A percentile compares a stretch with the other conserved stretches of the same genome.
These are phyloP conservation scores for Clathrospora elynae DNA, from an alignment of 2,329 filamentous ascomycete species.

Conservation along the genomic window DNA sequence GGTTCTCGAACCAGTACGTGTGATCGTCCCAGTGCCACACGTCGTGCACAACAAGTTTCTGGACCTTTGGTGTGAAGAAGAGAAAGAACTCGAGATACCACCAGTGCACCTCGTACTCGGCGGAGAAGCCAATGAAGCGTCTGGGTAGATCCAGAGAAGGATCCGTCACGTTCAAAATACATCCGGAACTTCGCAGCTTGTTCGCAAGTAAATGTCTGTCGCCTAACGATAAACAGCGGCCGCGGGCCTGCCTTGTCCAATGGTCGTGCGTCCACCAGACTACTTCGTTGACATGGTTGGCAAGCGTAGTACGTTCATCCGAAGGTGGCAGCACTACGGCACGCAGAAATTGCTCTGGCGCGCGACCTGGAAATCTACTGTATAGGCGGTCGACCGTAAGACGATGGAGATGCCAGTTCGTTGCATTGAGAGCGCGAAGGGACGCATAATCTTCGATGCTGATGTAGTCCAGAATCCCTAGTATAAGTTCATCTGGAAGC, in stretches of 20 bases:
- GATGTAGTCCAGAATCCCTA: constrained; percentile 8
- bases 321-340: constrained; percentile 6
- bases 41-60: constrained; percentile 5
- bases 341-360: constrained; percentile 11
- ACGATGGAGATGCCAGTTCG: constrained; percentile 9
- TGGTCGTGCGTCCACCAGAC: constrained; percentile 5
- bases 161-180: neutral
- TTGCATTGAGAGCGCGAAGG: constrained; percentile 6
- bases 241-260: neutral
- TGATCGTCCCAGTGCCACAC: constrained; percentile 14
- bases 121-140: constrained; percentile 4
- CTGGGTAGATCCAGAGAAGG: constrained; percentile 1
- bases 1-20: constrained; percentile 13
- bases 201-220: constrained; percentile 3
- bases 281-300: constrained; percentile 6
- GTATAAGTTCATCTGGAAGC: constrained; percentile 14
- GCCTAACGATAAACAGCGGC: neutral
- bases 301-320: neutral
- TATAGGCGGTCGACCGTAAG: constrained; percentile 10
- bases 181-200: neutral
- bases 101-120: constrained; percentile 5
- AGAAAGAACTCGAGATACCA: constrained; percentile 22
- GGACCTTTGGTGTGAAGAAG: constrained; percentile 11
- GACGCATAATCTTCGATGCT: constrained; percentile 2
- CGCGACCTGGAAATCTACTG: constrained; percentile 2